These are phyloP conservation scores for Wallacemonas sp. DNA, from an alignment of 208 protist species.

Conservation along the genomic window DNA sequence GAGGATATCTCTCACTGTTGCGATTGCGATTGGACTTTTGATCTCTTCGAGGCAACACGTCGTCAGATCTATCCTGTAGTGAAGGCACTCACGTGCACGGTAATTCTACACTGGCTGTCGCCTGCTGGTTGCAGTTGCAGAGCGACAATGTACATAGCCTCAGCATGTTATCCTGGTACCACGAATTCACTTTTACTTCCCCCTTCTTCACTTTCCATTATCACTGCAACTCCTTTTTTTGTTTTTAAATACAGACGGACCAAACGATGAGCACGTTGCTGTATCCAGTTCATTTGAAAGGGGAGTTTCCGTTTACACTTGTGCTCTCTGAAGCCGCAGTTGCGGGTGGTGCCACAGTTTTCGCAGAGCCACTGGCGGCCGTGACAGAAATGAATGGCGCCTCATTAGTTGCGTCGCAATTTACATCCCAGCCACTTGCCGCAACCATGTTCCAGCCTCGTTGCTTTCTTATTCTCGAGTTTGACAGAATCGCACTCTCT, in stretches of 20 bases:
- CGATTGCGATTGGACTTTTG: no score
- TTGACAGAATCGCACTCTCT: neutral
- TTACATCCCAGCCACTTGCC: neutral
- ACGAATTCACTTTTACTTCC: neutral
- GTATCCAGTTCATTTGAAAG: neutral
- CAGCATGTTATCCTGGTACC: no score
- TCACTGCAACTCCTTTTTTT: no score
- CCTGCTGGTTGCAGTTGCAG: no score
- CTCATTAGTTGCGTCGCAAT: neutral
- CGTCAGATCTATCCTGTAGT: no score
- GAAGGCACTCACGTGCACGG: no score
- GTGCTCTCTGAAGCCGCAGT: neutral
- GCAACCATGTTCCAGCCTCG: neutral
- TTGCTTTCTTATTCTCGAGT: neutral
- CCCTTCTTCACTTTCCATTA: neutral
- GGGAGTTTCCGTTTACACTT: conserved; percentile 2
- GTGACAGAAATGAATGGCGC: neutral
- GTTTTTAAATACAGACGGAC: neutral
- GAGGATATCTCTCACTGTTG: no score
- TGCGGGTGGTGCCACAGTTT: neutral
- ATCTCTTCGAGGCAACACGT: no score
- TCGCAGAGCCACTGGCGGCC: neutral
- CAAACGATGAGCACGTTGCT: neutral
- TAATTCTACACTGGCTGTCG: no score
- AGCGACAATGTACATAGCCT: no score